phyloP scores from a whole-genome alignment of 306 rosid species.

The Castanospermum australe region DNA sequence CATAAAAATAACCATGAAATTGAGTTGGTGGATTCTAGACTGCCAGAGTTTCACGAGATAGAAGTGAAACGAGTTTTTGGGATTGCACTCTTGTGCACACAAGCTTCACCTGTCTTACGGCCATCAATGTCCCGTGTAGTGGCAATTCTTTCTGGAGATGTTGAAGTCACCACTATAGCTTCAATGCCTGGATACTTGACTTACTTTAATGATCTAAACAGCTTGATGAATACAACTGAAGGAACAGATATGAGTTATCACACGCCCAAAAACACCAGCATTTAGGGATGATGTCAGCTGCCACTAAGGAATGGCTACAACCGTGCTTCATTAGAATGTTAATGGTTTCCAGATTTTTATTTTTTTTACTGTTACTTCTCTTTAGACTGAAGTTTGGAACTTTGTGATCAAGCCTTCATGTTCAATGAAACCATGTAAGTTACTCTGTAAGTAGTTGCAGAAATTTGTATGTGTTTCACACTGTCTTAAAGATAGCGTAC shows the following conservation, averaged over 20 bases:
- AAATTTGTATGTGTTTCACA: not conserved
- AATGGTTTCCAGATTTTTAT: no score
- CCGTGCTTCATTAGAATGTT: no score
- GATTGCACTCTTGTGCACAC: slow-evolving; percentile 43
- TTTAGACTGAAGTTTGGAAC: no score
- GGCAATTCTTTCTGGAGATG: slow-evolving; percentile 51
- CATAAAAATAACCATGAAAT: slow-evolving; percentile 34
- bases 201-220: slow-evolving; percentile 29
- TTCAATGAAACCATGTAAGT: no score
- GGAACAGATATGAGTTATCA: slow-evolving; percentile 5
- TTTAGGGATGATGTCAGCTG: no score
- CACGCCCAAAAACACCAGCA: no score
- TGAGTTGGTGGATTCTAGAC: slow-evolving; percentile 32
- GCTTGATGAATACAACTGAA: not conserved
- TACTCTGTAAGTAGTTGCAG: no score
- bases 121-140: slow-evolving; percentile 51
- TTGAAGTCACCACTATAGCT: slow-evolving; percentile 33
- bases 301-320: no score
- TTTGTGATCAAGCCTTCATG: no score
- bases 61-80: slow-evolving; percentile 41
- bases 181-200: slow-evolving; percentile 48
- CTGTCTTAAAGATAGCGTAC: not conserved
- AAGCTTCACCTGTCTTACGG: slow-evolving; percentile 35
- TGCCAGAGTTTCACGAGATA: slow-evolving; percentile 21
- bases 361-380: no score